A percentile compares a stretch with the other conserved stretches of the same genome.
Conservation (phyloP, 345 rosid genomes). For the Euphorbia tirucalli region DNA sequence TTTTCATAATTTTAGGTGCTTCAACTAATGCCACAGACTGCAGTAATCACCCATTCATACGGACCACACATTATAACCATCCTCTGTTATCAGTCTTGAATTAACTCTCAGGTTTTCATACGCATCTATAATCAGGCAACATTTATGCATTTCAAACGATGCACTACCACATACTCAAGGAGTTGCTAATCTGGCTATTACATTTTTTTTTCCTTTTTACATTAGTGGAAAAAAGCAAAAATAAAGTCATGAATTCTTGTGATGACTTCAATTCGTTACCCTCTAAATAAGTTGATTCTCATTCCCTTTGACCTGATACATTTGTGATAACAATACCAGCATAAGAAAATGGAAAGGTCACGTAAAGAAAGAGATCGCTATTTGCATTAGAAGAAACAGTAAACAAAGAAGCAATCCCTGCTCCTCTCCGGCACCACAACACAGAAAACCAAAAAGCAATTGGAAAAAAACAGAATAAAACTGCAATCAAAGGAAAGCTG, state of each 20-base stretch:
- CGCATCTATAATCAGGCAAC: neutral
- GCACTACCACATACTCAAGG: neutral
- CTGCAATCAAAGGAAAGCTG: too few species aligned
- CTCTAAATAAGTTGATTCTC: neutral
- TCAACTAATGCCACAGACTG: neutral
- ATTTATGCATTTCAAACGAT: neutral
- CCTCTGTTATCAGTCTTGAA: neutral
- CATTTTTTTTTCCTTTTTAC: neutral
- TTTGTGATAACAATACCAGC: neutral
- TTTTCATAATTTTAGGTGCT: neutral
- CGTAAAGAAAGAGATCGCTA: neutral
- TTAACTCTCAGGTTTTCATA: too few species aligned
- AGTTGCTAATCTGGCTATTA: neutral
- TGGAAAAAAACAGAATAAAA: too few species aligned
- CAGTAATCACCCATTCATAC: neutral
- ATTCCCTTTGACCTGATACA: neutral
- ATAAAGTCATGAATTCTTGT: neutral
- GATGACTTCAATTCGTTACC: neutral
- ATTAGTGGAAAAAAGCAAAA: neutral
- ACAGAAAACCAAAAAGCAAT: neutral
- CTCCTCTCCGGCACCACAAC: neutral
- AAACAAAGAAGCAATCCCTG: neutral
- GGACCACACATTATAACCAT: neutral
- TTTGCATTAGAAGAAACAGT: neutral
- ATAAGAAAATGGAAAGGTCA: neutral